Evolutionary conservation across 2,329 filamentous ascomycete genomes (phyloP).

Genomic region (Fusarium musae): DNA sequence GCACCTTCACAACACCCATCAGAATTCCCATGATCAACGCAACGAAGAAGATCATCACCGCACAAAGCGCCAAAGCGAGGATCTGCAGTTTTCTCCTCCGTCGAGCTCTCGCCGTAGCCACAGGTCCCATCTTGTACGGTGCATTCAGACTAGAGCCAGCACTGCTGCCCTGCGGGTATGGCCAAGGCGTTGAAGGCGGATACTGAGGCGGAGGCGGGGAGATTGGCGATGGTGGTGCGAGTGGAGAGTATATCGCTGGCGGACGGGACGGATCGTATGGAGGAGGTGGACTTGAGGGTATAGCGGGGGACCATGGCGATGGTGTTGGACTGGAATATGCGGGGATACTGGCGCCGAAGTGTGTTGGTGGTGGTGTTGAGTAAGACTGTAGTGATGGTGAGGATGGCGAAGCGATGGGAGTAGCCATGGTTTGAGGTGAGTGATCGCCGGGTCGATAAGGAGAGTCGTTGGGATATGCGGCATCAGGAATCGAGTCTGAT

Average conservation of each 20-base stretch:
- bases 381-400: conserved; percentile 15
- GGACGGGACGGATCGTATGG: conserved; percentile 45
- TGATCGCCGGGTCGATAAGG: conserved; percentile 40
- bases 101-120: conserved; percentile 36
- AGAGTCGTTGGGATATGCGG: conserved; percentile 48
- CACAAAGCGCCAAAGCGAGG: conserved; percentile 35
- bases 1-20: conserved; percentile 42
- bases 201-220: conserved; percentile 28
- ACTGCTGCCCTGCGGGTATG: conserved; percentile 30
- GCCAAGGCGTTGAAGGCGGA: conserved; percentile 33
- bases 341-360: conserved; percentile 18
- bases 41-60: conserved; percentile 40
- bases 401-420: conserved; percentile 15
- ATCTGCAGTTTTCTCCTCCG: conserved; percentile 38
- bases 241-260: conserved; percentile 42
- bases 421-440: conserved; percentile 8
- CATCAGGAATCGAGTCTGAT: conserved; percentile 46
- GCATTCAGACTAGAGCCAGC: conserved; percentile 30
- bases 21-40: conserved; percentile 43
- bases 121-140: conserved; percentile 38
- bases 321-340: conserved; percentile 17
- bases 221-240: conserved; percentile 18
- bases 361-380: conserved; percentile 19
- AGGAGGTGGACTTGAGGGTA: conserved; percentile 42
- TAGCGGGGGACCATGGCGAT: conserved; percentile 32